A percentile compares a stretch with the other conserved stretches of the same genome.
Conservation (phyloP, 257 asterid species). For the Gentiana straminea region DNA sequence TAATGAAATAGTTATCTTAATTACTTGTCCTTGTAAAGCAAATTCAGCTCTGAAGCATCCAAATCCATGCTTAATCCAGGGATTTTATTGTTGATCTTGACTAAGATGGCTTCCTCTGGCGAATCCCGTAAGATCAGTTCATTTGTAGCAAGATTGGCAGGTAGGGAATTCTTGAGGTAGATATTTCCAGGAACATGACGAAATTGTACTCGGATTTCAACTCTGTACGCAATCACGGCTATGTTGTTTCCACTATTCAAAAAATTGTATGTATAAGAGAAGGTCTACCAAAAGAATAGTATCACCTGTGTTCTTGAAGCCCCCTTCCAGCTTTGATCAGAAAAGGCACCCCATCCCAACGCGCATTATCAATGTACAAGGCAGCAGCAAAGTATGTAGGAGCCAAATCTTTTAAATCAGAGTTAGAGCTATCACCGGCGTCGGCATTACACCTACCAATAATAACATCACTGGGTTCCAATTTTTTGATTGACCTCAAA, state of each 20-base stretch:
- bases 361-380: conserved; percentile 37
- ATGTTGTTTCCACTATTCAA: neutral
- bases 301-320: conserved; percentile 27
- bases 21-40: conserved; percentile 48
- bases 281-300: neutral
- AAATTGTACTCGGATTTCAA: conserved; percentile 37
- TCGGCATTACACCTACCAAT: conserved; percentile 22
- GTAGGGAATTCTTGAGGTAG: conserved; percentile 18
- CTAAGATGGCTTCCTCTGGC: conserved; percentile 38
- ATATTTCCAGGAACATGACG: conserved; percentile 39
- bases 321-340: conserved; percentile 42
- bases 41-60: conserved; percentile 42
- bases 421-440: conserved; percentile 12
- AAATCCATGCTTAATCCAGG: conserved; percentile 42
- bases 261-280: neutral
- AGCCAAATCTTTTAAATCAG: conserved; percentile 8
- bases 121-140: conserved; percentile 37
- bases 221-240: conserved; percentile 14
- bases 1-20: neutral
- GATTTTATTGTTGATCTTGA: conserved; percentile 37
- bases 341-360: conserved; percentile 48
- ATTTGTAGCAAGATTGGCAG: conserved; percentile 22
- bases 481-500: conserved; percentile 33
- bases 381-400: conserved; percentile 43
- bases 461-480: conserved; percentile 32